Evolutionary conservation across 805 yeast species (phyloP), one percentile per base, ranked within the genome.

Genomic region (Kazachstania psychrophila): DNA sequence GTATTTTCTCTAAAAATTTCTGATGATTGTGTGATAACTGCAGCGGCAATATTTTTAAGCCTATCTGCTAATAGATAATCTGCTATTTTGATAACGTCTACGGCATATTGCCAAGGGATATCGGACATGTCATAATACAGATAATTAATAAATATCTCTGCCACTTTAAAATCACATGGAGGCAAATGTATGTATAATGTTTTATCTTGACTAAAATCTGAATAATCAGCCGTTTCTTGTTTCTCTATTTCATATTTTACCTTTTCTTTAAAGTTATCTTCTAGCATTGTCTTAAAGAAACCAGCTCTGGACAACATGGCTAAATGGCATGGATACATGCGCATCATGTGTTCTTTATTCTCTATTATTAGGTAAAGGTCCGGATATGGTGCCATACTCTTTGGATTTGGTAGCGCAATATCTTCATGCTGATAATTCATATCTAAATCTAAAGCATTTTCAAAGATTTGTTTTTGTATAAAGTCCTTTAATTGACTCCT

Each of bases 261-360:
- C n/a, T 22, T 16, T 53, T 70, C 75, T 4, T 51, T 40, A 39
- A 72, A 72, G 2, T 66, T 53, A 2, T 83, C 75, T 8, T 63
- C 53, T 50, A 83, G 75, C 78, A 81, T 70, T 2, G 75, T 68
- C 35, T 67, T 72, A 48, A 73, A 83, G 54, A 78, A 82, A 30
- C 73, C 79, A 3, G 82, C 71, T 28, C 87, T 59, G 5, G 68
- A 56, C 17, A 83, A 51, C 33, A 82, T 69, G 0, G 82, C 68
- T 28, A 77, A 64, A 54, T 83, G 83, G 5, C 68, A 75, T 1
- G 89, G 88, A 48, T 74, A 81, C 40, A 65, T 66, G 0, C 54
- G 48, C 33, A 52, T 28, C 4, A 25, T 36, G 17, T 42, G 43
- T 2, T 61, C 62, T 5, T 56, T 49, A 8, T 47, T 33, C 5